Conservation (phyloP, 805 yeast genomes). For the Candida loeiensis region DNA sequence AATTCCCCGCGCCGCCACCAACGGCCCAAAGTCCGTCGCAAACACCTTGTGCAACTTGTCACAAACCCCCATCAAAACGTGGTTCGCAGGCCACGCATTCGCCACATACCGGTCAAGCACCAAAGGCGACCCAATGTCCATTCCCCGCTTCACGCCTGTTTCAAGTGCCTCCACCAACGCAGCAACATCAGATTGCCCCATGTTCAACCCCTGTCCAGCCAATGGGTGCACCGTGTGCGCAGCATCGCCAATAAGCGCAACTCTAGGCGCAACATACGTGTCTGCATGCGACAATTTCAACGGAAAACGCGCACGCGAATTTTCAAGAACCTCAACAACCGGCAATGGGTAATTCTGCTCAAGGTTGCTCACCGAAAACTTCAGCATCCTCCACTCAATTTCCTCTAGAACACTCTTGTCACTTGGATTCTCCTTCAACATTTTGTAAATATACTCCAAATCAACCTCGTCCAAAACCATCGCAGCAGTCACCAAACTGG, state of each 20-base stretch:
- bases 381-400: conserved; percentile 64
- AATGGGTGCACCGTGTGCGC: conserved; percentile 97
- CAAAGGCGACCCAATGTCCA: conserved; percentile 79
- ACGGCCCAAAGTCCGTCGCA: conserved; percentile 65
- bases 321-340: conserved; percentile 52
- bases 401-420: conserved; percentile 58
- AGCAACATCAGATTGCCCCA: conserved; percentile 94
- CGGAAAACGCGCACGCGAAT: conserved; percentile 85
- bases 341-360: conserved; percentile 67
- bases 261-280: conserved; percentile 74
- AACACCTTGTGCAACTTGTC: conserved; percentile 90
- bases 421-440: conserved; percentile 33
- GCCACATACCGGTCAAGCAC: conserved; percentile 86
- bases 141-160: conserved; percentile 67
- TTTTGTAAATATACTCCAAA: conserved; percentile 60
- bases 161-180: conserved; percentile 67
- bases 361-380: conserved; percentile 39
- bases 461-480: conserved; percentile 77
- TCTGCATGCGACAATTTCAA: conserved; percentile 87
- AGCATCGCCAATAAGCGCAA: conserved; percentile 96
- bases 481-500: conserved; percentile 78
- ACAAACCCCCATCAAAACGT: conserved; percentile 77
- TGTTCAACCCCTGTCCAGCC: conserved; percentile 96
- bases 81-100: conserved; percentile 77
- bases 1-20: conserved; percentile 68